A percentile compares a stretch with the other conserved stretches of the same genome.
Evolutionary conservation across 1,284 basidiomycete species (phyloP).

Genomic region (Ganoderma meredithae): DNA sequence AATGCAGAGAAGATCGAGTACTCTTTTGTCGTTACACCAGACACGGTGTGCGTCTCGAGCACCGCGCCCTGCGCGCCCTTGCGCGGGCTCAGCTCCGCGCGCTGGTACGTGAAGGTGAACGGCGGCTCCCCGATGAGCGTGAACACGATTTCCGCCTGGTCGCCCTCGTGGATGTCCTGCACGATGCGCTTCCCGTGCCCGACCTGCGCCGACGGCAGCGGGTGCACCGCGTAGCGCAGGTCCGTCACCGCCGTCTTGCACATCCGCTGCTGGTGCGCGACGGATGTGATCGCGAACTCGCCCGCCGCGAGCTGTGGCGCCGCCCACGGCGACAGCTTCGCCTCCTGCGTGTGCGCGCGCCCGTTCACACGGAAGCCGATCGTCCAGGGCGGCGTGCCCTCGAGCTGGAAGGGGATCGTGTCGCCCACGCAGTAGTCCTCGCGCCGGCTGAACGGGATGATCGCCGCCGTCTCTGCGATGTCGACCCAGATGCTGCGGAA

Average conservation of each 20-base stretch:
- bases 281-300: constrained; percentile 82
- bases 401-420: constrained; percentile 89
- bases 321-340: constrained; percentile 83
- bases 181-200: constrained; percentile 83
- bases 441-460: constrained; percentile 83
- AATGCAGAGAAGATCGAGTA: constrained; percentile 91
- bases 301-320: constrained; percentile 85
- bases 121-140: constrained; percentile 90
- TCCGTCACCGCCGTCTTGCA: constrained; percentile 86
- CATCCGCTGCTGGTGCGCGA: constrained; percentile 91
- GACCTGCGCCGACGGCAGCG: constrained; percentile 88
- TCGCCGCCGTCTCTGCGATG: constrained; percentile 94
- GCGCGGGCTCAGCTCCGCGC: constrained; percentile 71
- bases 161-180: constrained; percentile 91
- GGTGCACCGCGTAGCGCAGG: constrained; percentile 80
- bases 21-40: constrained; percentile 77
- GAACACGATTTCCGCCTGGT: constrained; percentile 94
- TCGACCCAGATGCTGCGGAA: constrained; percentile 79
- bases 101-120: constrained; percentile 94
- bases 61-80: constrained; percentile 77
- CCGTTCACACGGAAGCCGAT: constrained; percentile 90
- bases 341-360: constrained; percentile 77
- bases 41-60: constrained; percentile 88
- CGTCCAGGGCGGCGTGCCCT: constrained; percentile 96
- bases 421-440: constrained; percentile 93